Conservation (phyloP, 2,329 filamentous ascomycete genomes). For the Graphilbum sp. region DNA sequence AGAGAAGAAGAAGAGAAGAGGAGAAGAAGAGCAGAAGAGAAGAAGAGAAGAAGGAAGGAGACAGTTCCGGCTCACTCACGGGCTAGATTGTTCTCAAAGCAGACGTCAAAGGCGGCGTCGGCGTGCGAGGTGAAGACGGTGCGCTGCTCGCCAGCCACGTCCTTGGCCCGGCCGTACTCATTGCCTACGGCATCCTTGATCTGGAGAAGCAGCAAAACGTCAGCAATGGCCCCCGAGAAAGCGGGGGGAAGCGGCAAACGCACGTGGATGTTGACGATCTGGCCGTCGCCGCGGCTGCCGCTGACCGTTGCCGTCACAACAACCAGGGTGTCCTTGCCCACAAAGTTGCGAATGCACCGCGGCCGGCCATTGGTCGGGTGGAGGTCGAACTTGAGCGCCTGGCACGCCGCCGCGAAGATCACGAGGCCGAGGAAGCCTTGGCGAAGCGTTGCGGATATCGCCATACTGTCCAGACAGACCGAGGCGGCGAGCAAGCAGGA, state of each 20-base stretch:
- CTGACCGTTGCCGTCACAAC: slow-evolving; percentile 83
- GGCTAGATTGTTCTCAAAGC: slow-evolving; percentile 74
- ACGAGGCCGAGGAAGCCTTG: slow-evolving; percentile 42
- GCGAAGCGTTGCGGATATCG: slow-evolving; percentile 29
- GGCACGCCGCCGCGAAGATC: slow-evolving; percentile 34
- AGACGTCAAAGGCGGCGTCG: slow-evolving; percentile 89
- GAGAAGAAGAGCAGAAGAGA: no score
- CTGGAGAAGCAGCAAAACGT: slow-evolving; percentile 26
- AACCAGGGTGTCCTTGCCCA: slow-evolving; percentile 78
- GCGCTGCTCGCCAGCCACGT: slow-evolving; percentile 80
- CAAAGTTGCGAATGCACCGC: slow-evolving; percentile 94
- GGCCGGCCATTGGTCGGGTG: slow-evolving; percentile 50
- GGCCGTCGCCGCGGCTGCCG: slow-evolving; percentile 80
- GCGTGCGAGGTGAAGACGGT: slow-evolving; percentile 88
- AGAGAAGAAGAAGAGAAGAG: no score
- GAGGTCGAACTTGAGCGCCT: slow-evolving; percentile 88
- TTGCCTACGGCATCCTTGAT: slow-evolving; percentile 93
- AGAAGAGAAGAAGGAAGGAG: no score
- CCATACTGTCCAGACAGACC: not conserved
- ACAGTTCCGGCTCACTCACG: no score
- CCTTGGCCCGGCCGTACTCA: slow-evolving; percentile 82
- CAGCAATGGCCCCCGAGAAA: not conserved
- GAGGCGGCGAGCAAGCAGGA: not conserved
- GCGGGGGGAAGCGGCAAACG: no score
- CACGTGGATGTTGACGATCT: slow-evolving; percentile 88